Evolutionary conservation across 148 eudicot genomes (phyloP), one percentile per base, ranked within the genome.

Genomic region (Fagopyrum esculentum): DNA sequence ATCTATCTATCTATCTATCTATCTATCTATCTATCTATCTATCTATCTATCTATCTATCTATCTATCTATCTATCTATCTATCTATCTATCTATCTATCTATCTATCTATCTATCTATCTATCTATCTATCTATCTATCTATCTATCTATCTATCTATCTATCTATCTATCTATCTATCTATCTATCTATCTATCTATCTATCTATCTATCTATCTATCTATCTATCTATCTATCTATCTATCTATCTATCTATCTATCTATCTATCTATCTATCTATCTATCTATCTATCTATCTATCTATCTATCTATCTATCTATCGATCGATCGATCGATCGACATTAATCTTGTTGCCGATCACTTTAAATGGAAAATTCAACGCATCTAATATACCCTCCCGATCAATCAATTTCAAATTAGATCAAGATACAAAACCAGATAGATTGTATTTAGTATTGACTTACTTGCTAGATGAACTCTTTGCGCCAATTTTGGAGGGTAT

Each of bases 341-440:
- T 91, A 30, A 86, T 81, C 84, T 90, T 90, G 81, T 90, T 90
- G 35, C 94, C 94, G 9, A 90, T 78, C 54, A 90, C 75, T 30
- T 87, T 84, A 45, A 90, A 90, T 5, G 94, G 91, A 30, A 87
- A 86, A 13, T 79, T 82, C 22, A 81, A 75, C 22, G 89, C 87
- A 46, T 90, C 85, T 6, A 85, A 68, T 2, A 85, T 86, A 75
- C 83, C 85, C 2, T 87, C 86, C 91, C 86, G 82, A 30, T 74
- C 45, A 69, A 3, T 73, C 6, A 48, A 12, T 40, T 64, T 35
- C 49, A 43, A 52, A 15, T 46, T 22, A 22, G 26, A 22, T 22
- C 29, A 64, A 6, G 10, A 54, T 26, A 54, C 6, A 16, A n/a
- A 0, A 54, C 19, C 5, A 54, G n/a, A 52, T 0, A 52, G 26